Evolutionary conservation across 805 yeast species (phyloP), one percentile per base, ranked within the genome.

Genomic region (Zygosaccharomyces siamensis): DNA sequence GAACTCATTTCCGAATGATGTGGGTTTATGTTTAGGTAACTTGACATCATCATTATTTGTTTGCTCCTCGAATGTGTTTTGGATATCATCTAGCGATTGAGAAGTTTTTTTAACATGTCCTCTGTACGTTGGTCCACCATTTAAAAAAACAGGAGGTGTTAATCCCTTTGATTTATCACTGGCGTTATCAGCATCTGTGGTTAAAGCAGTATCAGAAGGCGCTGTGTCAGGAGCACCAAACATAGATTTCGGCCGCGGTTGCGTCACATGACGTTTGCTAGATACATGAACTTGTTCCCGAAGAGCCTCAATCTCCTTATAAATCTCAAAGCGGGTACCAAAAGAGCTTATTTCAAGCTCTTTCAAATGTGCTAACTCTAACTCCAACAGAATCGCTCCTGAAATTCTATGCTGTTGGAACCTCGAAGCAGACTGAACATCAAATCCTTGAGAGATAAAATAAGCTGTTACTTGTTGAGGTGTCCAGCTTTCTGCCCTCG

Each of bases 281-380:
- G 38, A 18, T 23, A 16, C 5, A 10, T 21, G 43, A 11, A 48
- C 44, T 18, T 60, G 42, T 38, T 66, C 66, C 53, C 69, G 62
- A 58, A 85, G 70, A 32, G 81, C 78, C 64, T 88, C 95, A 58
- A 93, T 92, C 63, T 88, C 96, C 62, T 89, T 89, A 67, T 81
- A 83, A 41, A 93, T 80, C 65, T 90, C 97, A 68, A 89, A 93
- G 54, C 99, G 77, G 0, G 97, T 90, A 24, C 99, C 99, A 71
- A 93, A 93, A 3, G 96, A 86, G 43, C 80, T 76, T 45, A 93
- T 92, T 48, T 90, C 99, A 49, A 93, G 72, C 67, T 93, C 99
- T 64, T 92, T 93, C 60, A 93, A 75, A 60, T 86, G 86, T 1
- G 88, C 77, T 52, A 92, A 74, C 60, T 92, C 97, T 53, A 93